These are phyloP conservation scores for Aspergillus quadrilineatus DNA, from an alignment of 2,329 filamentous ascomycete genomes.

Conservation along the genomic window DNA sequence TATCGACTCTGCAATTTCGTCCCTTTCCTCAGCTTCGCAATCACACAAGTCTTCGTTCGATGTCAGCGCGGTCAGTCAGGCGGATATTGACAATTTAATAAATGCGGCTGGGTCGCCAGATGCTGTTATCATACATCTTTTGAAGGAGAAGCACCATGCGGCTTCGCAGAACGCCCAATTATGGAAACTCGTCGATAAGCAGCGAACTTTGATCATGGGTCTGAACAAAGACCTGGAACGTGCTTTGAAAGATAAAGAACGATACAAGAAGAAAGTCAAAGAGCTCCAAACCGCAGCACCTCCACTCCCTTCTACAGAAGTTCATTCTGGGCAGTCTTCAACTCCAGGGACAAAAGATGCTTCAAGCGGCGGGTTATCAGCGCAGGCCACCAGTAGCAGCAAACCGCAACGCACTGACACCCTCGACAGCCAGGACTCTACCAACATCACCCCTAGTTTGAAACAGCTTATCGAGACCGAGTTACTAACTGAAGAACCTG, in stretches of 20 bases:
- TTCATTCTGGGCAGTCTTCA: slow-evolving; percentile 11
- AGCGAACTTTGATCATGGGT: slow-evolving; percentile 87
- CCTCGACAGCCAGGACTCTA: not conserved
- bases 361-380: not conserved
- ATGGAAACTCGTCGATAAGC: slow-evolving; percentile 95
- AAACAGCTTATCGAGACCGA: slow-evolving; percentile 12
- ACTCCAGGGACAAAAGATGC: slow-evolving; percentile 8
- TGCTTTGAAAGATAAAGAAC: slow-evolving; percentile 89
- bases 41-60: slow-evolving; percentile 61
- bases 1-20: slow-evolving; percentile 89
- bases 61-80: slow-evolving; percentile 55
- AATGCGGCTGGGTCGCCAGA: slow-evolving; percentile 84
- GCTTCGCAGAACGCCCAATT: slow-evolving; percentile 87
- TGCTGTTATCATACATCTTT: slow-evolving; percentile 79
- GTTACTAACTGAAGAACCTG: slow-evolving; percentile 6
- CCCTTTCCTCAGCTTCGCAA: slow-evolving; percentile 62
- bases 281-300: slow-evolving; percentile 60
- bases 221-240: slow-evolving; percentile 93
- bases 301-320: slow-evolving; percentile 30
- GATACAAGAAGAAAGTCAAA: slow-evolving; percentile 86
- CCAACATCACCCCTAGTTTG: slow-evolving; percentile 3
- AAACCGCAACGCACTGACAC: not conserved
- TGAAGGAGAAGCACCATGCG: slow-evolving; percentile 88
- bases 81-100: slow-evolving; percentile 77
- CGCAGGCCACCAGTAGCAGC: not conserved